Conservation (phyloP, 1,284 basidiomycete genomes). For the Peniophora sp. region DNA sequence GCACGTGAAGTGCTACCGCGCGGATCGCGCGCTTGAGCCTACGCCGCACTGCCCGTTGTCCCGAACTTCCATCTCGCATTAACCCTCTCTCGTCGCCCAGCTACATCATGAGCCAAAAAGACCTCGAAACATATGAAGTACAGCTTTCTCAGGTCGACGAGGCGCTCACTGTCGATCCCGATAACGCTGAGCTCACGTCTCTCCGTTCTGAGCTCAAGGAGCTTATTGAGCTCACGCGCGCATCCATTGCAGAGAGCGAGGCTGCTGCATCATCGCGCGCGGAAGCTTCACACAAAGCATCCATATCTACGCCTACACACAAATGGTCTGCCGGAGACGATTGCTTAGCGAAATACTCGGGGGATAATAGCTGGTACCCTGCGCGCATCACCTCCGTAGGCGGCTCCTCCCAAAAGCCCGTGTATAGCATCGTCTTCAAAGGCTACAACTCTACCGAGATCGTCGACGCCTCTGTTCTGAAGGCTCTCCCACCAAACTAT, state of each 20-base stretch:
- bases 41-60: not conserved
- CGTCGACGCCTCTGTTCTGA: constrained; percentile 68
- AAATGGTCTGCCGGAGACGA: constrained; percentile 85
- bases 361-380: constrained; percentile 86
- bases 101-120: constrained; percentile 56
- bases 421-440: constrained; percentile 93
- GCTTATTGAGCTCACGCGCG: constrained; percentile 82
- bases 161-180: constrained; percentile 78
- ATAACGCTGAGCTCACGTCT: constrained; percentile 68
- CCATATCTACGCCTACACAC: constrained; percentile 34
- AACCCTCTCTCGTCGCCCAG: not conserved
- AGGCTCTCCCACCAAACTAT: constrained; percentile 57
- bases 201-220: constrained; percentile 83
- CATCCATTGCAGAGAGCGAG: constrained; percentile 62
- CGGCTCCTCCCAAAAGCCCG: constrained; percentile 78
- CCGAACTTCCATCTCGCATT: not conserved
- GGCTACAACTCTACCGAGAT: constrained; percentile 95
- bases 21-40: not conserved
- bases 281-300: constrained; percentile 46
- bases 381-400: constrained; percentile 85
- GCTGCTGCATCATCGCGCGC: constrained; percentile 51
- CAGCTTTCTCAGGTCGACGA: constrained; percentile 87
- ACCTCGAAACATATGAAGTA: constrained; percentile 84
- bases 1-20: not conserved
- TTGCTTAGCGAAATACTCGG: constrained; percentile 86